Evolutionary conservation across 805 yeast species (phyloP), one percentile per base, ranked within the genome.

Genomic region (Candida palmyrensis): DNA sequence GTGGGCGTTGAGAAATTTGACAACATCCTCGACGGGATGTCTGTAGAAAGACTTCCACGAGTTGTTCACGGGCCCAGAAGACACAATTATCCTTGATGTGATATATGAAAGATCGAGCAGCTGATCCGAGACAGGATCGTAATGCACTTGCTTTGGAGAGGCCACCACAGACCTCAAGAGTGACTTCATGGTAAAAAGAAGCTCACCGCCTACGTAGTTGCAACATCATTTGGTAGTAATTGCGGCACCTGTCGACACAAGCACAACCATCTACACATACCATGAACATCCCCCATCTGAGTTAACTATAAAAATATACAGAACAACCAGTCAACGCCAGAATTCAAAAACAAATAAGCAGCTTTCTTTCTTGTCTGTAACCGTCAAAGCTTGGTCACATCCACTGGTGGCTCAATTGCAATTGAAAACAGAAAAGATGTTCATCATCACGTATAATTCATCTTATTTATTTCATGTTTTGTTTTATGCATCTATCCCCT

Each of bases 51-150:
- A 47, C 35, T 68, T 62, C 3, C 71, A 58, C 19, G 43, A 52
- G 19, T 51, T 50, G 28, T 66, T 63, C 1, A 80, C 72, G 0
- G 96, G 96, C 44, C 80, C 84, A 0, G 96, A 78, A 29, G 85
- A 73, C 3, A 83, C 95, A 14, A 85, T 71, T 11, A 89, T 36
- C 37, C 73, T 70, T 0, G 77, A 70, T 0, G 81, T 69, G 18
- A 88, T 70, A 43, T 82, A 81, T 0, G 88, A 71, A 24, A 87
- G 56, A 49, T 88, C 95, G 6, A 82, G 51, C 11, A 52, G 40
- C 10, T 60, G 38, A 7, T 56, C 63, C 13, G 54, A 44, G 3
- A 36, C 33, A 9, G 36, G 18, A 18, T 53, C 57, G 20, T 35
- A 35, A 32, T 26, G 41, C n/a, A 43, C 17, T 13, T 39, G 38